Conservation (phyloP, 2,329 filamentous ascomycete species). For the Fusarium xylarioides region DNA sequence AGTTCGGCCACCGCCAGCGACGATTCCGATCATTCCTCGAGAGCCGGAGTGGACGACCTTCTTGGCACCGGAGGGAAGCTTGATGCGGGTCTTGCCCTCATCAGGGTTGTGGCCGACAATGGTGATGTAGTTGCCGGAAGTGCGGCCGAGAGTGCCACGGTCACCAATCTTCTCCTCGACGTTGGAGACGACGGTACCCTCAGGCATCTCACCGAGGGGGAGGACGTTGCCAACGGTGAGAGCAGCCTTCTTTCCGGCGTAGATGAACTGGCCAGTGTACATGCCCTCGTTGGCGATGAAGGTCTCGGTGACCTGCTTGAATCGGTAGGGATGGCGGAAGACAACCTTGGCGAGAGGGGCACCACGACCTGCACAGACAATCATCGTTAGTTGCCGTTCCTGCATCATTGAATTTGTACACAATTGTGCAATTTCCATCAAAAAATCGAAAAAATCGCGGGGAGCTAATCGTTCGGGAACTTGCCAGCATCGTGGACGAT, state of each 20-base stretch:
- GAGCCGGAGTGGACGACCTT: slow-evolving; percentile 94
- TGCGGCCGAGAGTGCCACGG: slow-evolving; percentile 94
- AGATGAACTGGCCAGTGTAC: slow-evolving; percentile 99
- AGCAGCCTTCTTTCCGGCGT: slow-evolving; percentile 98
- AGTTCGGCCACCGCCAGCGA: slow-evolving; percentile 98
- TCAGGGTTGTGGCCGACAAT: slow-evolving; percentile 97
- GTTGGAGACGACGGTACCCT: slow-evolving; percentile 99
- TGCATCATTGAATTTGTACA: slow-evolving; percentile 6
- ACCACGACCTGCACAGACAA: slow-evolving; percentile 70
- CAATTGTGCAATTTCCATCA: slow-evolving; percentile 22
- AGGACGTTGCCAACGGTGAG: slow-evolving; percentile 98
- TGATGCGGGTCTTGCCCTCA: slow-evolving; percentile 99
- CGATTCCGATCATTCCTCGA: slow-evolving; percentile 99
- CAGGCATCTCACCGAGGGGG: slow-evolving; percentile 90
- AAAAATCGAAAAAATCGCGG: slow-evolving; percentile 8
- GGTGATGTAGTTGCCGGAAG: slow-evolving; percentile 99
- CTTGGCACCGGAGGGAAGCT: slow-evolving; percentile 99
- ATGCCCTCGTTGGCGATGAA: slow-evolving; percentile 99
- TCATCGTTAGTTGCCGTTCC: slow-evolving; percentile 40
- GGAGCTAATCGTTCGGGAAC: slow-evolving; percentile 40
- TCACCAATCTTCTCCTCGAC: slow-evolving; percentile 99
- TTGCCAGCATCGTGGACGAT: slow-evolving; percentile 96
- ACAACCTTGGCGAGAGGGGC: slow-evolving; percentile 95
- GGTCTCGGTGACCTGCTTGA: slow-evolving; percentile 97
- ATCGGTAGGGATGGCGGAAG: slow-evolving; percentile 98